Conservation (phyloP, 2,329 filamentous ascomycete genomes). For the Apiospora phragmitis region DNA sequence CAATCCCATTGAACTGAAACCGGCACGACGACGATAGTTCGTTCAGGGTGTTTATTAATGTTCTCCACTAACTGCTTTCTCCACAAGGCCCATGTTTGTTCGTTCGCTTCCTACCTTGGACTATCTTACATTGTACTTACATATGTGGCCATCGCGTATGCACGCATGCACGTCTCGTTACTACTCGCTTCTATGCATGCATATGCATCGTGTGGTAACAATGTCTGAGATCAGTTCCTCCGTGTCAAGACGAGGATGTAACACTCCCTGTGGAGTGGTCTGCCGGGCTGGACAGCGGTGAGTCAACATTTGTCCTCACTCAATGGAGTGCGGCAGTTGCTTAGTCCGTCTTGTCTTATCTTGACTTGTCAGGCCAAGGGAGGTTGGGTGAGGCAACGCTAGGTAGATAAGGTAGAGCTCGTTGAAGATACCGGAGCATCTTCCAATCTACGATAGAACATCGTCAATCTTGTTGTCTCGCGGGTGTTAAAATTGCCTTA, state of each 20-base stretch:
- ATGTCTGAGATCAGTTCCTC: background rate
- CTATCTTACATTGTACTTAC: background rate
- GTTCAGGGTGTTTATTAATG: background rate
- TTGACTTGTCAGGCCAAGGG: background rate
- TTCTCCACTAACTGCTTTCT: background rate
- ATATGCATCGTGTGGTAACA: slow-evolving; percentile 1
- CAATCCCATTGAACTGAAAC: background rate
- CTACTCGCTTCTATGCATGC: background rate
- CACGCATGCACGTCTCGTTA: background rate
- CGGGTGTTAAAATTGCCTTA: too few relatives aligned
- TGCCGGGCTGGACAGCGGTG: background rate
- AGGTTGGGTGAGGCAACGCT: background rate
- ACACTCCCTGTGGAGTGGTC: background rate
- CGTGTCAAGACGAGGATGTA: background rate
- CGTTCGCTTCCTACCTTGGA: background rate
- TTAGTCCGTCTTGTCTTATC: background rate
- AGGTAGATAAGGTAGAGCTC: background rate
- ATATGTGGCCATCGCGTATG: background rate
- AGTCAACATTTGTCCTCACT: background rate
- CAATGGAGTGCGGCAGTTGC: background rate
- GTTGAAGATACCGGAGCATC: background rate
- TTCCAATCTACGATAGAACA: background rate
- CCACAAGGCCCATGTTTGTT: background rate
- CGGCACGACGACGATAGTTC: background rate
- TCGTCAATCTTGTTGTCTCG: background rate